A percentile compares a stretch with the other conserved stretches of the same genome.
Evolutionary conservation across 805 yeast genomes (phyloP).

Genomic region (Candida anglica): DNA sequence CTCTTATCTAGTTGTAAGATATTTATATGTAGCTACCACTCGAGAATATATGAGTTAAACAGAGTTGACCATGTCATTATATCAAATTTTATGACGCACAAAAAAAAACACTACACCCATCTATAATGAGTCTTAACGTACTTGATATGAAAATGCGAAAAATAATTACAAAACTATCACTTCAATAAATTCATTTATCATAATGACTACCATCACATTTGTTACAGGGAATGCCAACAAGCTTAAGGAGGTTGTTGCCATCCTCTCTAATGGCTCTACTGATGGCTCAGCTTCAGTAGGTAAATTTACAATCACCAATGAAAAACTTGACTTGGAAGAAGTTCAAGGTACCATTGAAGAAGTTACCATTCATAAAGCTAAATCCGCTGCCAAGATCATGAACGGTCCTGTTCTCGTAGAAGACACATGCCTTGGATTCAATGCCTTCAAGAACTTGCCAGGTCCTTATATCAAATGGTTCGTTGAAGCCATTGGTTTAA

Average conservation of each 20-base stretch:
- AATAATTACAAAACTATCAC: too few relatives aligned
- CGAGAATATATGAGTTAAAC: too few relatives aligned
- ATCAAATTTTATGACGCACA: too few relatives aligned
- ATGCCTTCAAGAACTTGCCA: conserved; percentile 76
- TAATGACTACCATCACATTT: conserved; percentile 47
- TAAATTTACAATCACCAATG: conserved; percentile 50
- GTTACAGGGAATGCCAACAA: conserved; percentile 91
- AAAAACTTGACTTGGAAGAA: conserved; percentile 79
- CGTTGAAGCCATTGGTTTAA: conserved; percentile 66
- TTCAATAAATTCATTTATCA: too few relatives aligned
- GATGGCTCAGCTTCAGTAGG: conserved; percentile 37
- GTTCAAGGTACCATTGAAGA: conserved; percentile 84
- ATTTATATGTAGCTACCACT: too few relatives aligned
- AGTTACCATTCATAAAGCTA: conserved; percentile 77
- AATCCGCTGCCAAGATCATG: conserved; percentile 59
- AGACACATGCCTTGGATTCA: conserved; percentile 86
- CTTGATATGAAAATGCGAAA: too few relatives aligned
- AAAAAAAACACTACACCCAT: too few relatives aligned
- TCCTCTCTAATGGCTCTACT: conserved; percentile 45
- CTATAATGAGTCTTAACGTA: too few relatives aligned
- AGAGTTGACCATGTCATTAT: too few relatives aligned
- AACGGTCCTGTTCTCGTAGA: conserved; percentile 89
- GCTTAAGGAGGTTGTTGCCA: conserved; percentile 76
- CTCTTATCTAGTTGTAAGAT: too few relatives aligned
- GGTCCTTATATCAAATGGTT: conserved; percentile 98